Conservation (phyloP, 441 rosid genomes). For the Gossypium gossypioides region DNA sequence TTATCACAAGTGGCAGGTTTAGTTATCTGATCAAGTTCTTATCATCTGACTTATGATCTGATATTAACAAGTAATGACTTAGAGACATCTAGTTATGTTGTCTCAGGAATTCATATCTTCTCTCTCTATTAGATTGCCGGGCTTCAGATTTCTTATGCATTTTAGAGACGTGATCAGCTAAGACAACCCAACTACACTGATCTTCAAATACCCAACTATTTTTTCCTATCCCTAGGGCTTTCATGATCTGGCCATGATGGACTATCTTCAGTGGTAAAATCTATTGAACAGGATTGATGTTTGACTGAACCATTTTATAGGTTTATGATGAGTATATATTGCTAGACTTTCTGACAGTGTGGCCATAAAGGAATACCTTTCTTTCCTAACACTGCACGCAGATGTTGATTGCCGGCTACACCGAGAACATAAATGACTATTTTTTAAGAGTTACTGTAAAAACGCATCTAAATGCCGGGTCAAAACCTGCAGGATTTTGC, state of each 20-base stretch:
- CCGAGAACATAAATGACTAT: background rate
- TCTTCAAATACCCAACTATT: background rate
- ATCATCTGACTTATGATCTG: background rate
- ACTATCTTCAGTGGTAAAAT: background rate
- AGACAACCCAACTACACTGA: constrained; percentile 6
- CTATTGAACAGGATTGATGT: background rate
- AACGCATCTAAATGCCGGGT: background rate
- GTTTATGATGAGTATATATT: background rate
- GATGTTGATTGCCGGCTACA: background rate
- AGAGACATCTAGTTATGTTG: background rate
- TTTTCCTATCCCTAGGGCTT: background rate
- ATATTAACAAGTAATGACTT: background rate
- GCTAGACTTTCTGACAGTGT: background rate
- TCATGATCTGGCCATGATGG: background rate
- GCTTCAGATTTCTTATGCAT: background rate
- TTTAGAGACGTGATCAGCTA: constrained; percentile 8
- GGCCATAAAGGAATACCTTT: background rate
- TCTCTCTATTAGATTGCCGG: background rate
- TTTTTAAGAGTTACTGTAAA: background rate
- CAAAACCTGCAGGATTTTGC: background rate
- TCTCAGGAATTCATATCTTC: constrained; percentile 8
- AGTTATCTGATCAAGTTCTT: constrained; percentile 15
- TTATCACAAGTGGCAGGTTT: constrained; percentile 87
- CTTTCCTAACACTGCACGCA: background rate
- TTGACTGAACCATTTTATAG: constrained; percentile 6